phyloP scores from a whole-genome alignment of 441 rosid species.

The Adansonia madagascariensis region DNA sequence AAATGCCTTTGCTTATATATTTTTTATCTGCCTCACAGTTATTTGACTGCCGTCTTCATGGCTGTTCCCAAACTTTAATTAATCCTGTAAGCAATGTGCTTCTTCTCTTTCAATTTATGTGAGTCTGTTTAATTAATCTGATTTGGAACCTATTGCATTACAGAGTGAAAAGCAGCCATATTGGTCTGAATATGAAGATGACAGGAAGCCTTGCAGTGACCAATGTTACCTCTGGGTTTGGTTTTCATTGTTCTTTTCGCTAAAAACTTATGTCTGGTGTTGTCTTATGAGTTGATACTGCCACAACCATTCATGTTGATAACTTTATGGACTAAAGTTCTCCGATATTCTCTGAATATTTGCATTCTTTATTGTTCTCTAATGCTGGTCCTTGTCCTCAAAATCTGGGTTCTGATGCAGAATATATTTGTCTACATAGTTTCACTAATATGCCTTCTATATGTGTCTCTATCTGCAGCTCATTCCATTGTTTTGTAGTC shows the following conservation, averaged over 20 bases:
- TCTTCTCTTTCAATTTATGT: slow-evolving; percentile 17
- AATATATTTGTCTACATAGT: not conserved
- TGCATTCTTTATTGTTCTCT: slow-evolving; percentile 8
- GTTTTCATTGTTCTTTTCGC: slow-evolving; percentile 26
- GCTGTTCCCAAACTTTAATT: slow-evolving; percentile 64
- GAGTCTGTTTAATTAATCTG: slow-evolving; percentile 27
- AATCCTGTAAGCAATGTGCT: slow-evolving; percentile 57
- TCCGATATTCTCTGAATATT: not conserved
- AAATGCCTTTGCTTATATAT: slow-evolving; percentile 34
- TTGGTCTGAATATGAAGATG: slow-evolving; percentile 67
- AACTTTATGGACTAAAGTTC: slow-evolving; percentile 2
- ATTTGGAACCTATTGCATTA: slow-evolving; percentile 36
- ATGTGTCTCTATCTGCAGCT: not conserved
- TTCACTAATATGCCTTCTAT: slow-evolving; percentile 13
- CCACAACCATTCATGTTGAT: not conserved
- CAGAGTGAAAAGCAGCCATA: slow-evolving; percentile 69
- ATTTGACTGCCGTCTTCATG: slow-evolving; percentile 84
- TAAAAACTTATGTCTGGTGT: not conserved
- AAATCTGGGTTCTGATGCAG: slow-evolving; percentile 15
- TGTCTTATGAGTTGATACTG: slow-evolving; percentile 2
- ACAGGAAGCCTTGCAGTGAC: slow-evolving; percentile 66
- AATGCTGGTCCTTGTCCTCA: slow-evolving; percentile 5
- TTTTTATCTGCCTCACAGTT: slow-evolving; percentile 52
- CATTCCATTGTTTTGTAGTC: not conserved
- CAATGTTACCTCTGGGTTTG: slow-evolving; percentile 75